Evolutionary conservation across 2,329 filamentous ascomycete genomes (phyloP).

Genomic region (Penicillium sp.): DNA sequence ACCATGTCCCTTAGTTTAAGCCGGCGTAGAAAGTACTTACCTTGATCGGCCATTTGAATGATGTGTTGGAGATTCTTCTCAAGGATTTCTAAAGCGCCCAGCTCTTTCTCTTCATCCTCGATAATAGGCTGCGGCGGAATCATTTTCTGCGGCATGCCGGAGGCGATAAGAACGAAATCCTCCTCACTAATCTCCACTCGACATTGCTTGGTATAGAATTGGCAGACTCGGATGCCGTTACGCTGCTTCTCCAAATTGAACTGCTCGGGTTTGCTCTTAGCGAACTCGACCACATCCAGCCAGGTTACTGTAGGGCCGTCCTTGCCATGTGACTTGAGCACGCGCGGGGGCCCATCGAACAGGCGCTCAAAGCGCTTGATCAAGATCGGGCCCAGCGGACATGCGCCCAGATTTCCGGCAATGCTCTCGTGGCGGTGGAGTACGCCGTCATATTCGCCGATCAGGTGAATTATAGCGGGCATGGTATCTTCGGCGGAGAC

Average conservation of each 20-base stretch:
- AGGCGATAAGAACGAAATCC: conserved; percentile 80
- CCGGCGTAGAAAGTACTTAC: conserved; percentile 35
- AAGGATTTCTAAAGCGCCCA: conserved; percentile 78
- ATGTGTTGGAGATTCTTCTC: conserved; percentile 74
- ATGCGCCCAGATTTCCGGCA: conserved; percentile 78
- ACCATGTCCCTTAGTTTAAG: neutral
- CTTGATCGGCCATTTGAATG: conserved; percentile 77
- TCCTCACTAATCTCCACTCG: conserved; percentile 84
- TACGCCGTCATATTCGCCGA: conserved; percentile 80
- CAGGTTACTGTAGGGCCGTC: conserved; percentile 66
- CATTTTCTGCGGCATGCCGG: conserved; percentile 77
- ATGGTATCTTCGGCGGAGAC: conserved; percentile 68
- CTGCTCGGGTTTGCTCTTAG: conserved; percentile 73
- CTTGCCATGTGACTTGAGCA: conserved; percentile 61
- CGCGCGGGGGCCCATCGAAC: conserved; percentile 76
- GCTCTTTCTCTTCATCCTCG: conserved; percentile 81
- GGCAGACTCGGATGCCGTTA: conserved; percentile 70
- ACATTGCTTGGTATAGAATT: conserved; percentile 77
- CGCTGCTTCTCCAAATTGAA: conserved; percentile 69
- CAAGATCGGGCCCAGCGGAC: conserved; percentile 75
- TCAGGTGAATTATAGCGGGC: conserved; percentile 67
- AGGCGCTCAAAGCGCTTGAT: conserved; percentile 82
- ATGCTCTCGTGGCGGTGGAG: conserved; percentile 83
- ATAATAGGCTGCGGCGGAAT: conserved; percentile 77
- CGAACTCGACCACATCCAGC: conserved; percentile 83